Percentiles rank a stretch among this genome's conserved stretches.
phyloP scores from a whole-genome alignment of 352 stramenopile genomes.

The Elongisporangium anandrum region DNA sequence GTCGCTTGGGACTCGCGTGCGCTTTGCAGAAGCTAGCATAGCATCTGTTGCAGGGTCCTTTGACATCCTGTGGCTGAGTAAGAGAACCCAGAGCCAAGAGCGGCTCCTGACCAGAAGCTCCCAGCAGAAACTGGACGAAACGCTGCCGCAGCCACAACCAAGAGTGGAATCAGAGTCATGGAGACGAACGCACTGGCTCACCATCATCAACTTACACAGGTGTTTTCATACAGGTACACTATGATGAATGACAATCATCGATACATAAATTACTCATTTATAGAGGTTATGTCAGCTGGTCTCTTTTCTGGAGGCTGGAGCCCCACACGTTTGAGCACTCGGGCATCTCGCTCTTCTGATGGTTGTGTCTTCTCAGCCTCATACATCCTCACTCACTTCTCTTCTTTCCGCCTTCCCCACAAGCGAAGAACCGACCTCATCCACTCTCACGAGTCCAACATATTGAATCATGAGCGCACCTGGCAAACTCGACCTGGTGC shows the following conservation, averaged over 20 bases:
- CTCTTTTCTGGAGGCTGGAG: neutral
- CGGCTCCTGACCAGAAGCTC: neutral
- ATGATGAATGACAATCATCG: neutral
- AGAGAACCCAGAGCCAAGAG: neutral
- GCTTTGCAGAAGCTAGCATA: too few species aligned
- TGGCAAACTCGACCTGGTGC: slow-evolving; percentile 6
- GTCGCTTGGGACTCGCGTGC: neutral
- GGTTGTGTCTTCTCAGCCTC: neutral
- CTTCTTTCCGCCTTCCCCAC: neutral
- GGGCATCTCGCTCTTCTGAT: neutral
- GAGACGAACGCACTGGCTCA: neutral
- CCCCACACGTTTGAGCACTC: neutral
- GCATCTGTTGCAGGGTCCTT: neutral
- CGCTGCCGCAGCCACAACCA: neutral
- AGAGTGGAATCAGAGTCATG: neutral
- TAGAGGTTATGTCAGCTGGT: neutral
- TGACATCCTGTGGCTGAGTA: neutral
- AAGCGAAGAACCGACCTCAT: neutral
- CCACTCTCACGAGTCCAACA: neutral
- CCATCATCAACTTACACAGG: neutral
- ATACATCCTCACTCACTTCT: neutral
- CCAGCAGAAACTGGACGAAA: neutral
- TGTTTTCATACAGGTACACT: neutral
- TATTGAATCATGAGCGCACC: neutral
- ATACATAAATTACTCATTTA: neutral